Evolutionary conservation across 2,329 filamentous ascomycete genomes (phyloP), one percentile per base, ranked within the genome.

Genomic region (Aureobasidium subglaciale): DNA sequence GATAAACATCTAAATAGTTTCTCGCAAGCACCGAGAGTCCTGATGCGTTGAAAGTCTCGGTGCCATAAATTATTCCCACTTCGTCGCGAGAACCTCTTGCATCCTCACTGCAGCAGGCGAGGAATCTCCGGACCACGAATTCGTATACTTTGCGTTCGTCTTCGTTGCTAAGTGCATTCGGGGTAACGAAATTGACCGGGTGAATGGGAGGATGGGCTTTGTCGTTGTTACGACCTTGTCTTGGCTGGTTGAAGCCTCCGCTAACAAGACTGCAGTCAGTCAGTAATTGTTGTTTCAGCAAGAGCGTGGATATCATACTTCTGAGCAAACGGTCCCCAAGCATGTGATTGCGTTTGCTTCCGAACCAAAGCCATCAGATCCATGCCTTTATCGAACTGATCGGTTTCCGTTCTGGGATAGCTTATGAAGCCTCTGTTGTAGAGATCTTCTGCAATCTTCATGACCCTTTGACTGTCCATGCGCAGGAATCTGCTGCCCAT

Each of bases 151-250:
- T 84, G 52, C 79, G 82, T 67, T 95, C 89, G 52, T 86, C 78
- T 1, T 83, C 77, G 55, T 77, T 82, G 20, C 81, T 75, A 3
- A 90, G 81, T 0, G 76, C 75, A 9, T 61, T 68, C 0, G 85
- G 80, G 1, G 81, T 80, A 5, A 86, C 89, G 66, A 88, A 95
- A n/a, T 87, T 87, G 58, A 99, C 87, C 0, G 93, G 93, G 64
- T 99, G 93, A 58, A 99, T 99, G 0, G 93, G 93, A 24, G 93
- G 93, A 72, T 99, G 93, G 0, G 93, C 93, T 70, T 96, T 93
- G 70, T 99, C 93, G 69, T 99, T 95, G 68, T 97, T 84, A 53
- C 84, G 81, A 4, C 93, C 93, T 61, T 86, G 81, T 38, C 92
- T 84, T 16, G 93, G 93, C 61, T 87, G 85, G 43, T 83, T 82